Conservation (phyloP, 768 basidiomycete genomes). For the Amylocystis lapponica region DNA sequence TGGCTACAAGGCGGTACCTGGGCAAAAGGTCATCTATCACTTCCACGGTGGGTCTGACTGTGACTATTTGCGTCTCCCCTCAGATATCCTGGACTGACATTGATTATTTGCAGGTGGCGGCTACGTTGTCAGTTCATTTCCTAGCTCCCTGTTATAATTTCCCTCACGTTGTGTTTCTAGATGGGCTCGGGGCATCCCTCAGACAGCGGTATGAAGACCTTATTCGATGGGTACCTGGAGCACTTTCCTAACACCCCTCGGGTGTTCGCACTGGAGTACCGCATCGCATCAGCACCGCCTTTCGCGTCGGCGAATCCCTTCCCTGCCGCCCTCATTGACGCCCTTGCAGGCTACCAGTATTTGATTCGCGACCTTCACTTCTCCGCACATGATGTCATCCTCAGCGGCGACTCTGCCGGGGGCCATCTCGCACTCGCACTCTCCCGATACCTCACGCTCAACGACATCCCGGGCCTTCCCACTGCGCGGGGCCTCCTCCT, state of each 20-base stretch:
- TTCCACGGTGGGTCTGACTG: conserved; percentile 24
- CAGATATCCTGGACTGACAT: background rate
- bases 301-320: conserved; percentile 32
- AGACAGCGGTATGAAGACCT: background rate
- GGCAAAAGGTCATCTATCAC: conserved; percentile 29
- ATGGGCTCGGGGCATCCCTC: conserved; percentile 9
- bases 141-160: background rate
- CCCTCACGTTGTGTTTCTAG: background rate
- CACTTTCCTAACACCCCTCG: conserved; percentile 18
- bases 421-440: conserved; percentile 42
- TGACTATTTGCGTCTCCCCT: background rate
- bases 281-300: conserved; percentile 27
- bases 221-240: conserved; percentile 12
- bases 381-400: conserved; percentile 37
- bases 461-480: conserved; percentile 4
- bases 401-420: conserved; percentile 52
- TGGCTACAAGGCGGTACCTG: conserved; percentile 17
- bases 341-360: conserved; percentile 44
- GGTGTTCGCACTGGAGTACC: conserved; percentile 41
- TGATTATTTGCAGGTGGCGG: conserved; percentile 13
- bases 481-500: conserved; percentile 29
- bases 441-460: conserved; percentile 28
- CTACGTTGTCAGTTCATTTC: conserved; percentile 13
- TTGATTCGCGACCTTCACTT: conserved; percentile 39
- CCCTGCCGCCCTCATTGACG: conserved; percentile 50